Conservation (phyloP, 2,329 filamentous ascomycete genomes). For the Thyridium curvatum region DNA sequence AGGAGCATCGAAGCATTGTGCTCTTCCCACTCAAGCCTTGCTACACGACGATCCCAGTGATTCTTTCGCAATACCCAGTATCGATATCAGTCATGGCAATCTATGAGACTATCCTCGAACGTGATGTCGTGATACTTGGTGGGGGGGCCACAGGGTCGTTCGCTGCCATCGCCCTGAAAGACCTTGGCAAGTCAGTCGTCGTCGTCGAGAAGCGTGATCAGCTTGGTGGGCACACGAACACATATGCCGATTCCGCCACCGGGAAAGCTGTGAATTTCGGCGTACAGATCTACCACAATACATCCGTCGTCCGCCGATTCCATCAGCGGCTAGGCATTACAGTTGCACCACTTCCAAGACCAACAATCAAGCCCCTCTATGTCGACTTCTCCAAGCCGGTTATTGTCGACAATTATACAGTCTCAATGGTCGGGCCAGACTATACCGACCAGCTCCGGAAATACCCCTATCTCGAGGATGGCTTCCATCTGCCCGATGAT, state of each 20-base stretch:
- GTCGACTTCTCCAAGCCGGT: neutral
- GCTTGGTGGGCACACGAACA: constrained; percentile 14
- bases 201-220: constrained; percentile 10
- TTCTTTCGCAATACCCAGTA: too few relatives aligned
- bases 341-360: neutral
- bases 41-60: too few relatives aligned
- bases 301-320: constrained; percentile 34
- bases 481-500: constrained; percentile 7
- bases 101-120: too few relatives aligned
- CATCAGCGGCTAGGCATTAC: constrained; percentile 26
- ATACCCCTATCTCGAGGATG: constrained; percentile 4
- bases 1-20: too few relatives aligned
- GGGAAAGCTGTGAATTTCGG: constrained; percentile 13
- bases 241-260: constrained; percentile 12
- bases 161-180: constrained; percentile 12
- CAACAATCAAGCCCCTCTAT: neutral
- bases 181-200: constrained; percentile 9
- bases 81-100: too few relatives aligned
- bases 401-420: too few relatives aligned
- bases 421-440: too few relatives aligned
- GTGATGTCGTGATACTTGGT: constrained; percentile 13
- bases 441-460: neutral
- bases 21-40: too few relatives aligned
- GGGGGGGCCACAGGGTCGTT: constrained; percentile 14
- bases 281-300: constrained; percentile 11